phyloP scores from a whole-genome alignment of 2,329 filamentous ascomycete species.

The Juglanconis oblonga region DNA sequence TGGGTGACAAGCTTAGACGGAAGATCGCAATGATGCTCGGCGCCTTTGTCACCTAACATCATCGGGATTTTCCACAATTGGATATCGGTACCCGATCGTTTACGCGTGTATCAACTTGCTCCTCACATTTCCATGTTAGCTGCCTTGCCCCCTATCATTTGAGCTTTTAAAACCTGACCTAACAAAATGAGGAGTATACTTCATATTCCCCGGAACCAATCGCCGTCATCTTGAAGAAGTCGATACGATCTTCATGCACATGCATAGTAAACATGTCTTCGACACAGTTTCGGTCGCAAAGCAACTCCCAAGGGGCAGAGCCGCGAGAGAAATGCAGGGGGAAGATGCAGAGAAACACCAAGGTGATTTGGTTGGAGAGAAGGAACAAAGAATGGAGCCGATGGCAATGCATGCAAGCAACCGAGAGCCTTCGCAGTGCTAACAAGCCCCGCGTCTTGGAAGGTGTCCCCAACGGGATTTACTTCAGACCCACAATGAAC shows the following conservation, averaged over 20 bases:
- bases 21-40: slow-evolving; percentile 39
- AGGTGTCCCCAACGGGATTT: not conserved
- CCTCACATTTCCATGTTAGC: slow-evolving; percentile 33
- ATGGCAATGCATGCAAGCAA: not conserved
- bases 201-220: slow-evolving; percentile 15
- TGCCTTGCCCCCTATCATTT: not conserved
- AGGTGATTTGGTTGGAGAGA: not conserved
- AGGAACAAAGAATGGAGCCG: not conserved
- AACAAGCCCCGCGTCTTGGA: not conserved
- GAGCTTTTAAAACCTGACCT: not conserved
- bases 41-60: slow-evolving; percentile 36
- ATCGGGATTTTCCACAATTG: slow-evolving; percentile 47
- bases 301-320: slow-evolving; percentile 11
- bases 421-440: not conserved
- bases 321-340: not conserved
- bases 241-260: slow-evolving; percentile 18
- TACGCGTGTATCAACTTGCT: slow-evolving; percentile 43
- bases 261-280: slow-evolving; percentile 14
- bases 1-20: slow-evolving; percentile 40
- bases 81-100: slow-evolving; percentile 50
- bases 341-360: not conserved
- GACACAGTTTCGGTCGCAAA: slow-evolving; percentile 17
- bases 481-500: no score
- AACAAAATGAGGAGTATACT: not conserved
- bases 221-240: slow-evolving; percentile 19